Percentiles rank a stretch among this genome's conserved stretches.
These are phyloP conservation scores for Wickerhamiella parazyma DNA, from an alignment of 805 yeast genomes.

Conservation along the genomic window DNA sequence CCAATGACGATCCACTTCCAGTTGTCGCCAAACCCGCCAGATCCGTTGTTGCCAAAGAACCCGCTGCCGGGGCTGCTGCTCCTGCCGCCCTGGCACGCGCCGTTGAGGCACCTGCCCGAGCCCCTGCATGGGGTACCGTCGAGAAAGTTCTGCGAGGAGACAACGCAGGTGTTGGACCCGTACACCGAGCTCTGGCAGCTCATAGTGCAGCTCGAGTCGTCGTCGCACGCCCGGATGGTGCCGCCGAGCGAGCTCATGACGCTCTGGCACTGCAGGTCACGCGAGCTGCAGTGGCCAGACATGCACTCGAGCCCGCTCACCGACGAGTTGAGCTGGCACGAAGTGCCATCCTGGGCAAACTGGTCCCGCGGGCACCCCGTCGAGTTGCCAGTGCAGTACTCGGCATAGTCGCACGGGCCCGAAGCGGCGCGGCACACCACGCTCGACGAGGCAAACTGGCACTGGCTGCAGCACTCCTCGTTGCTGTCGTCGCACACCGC, in stretches of 20 bases:
- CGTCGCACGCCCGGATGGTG: constrained; percentile 21
- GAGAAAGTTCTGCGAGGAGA: constrained; percentile 22
- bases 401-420: constrained; percentile 27
- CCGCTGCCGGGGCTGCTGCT: constrained; percentile 12
- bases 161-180: constrained; percentile 19
- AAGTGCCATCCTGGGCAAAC: constrained; percentile 21
- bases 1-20: constrained; percentile 19
- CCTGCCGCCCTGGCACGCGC: constrained; percentile 21
- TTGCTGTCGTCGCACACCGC: constrained; percentile 19
- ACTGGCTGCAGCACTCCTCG: constrained; percentile 24
- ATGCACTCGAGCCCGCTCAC: constrained; percentile 18
- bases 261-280: constrained; percentile 26
- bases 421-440: constrained; percentile 23
- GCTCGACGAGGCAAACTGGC: constrained; percentile 22
- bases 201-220: constrained; percentile 20
- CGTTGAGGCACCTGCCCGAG: constrained; percentile 21
- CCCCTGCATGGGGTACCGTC: constrained; percentile 27
- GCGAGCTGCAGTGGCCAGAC: constrained; percentile 27
- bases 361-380: constrained; percentile 24
- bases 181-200: constrained; percentile 20
- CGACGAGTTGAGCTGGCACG: constrained; percentile 16
- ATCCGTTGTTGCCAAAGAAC: not conserved
- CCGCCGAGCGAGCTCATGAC: constrained; percentile 18
- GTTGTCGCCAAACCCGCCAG: constrained; percentile 9
- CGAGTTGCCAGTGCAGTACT: constrained; percentile 25